phyloP scores from a whole-genome alignment of 805 yeast genomes.

The Starmerella vaccinii region DNA sequence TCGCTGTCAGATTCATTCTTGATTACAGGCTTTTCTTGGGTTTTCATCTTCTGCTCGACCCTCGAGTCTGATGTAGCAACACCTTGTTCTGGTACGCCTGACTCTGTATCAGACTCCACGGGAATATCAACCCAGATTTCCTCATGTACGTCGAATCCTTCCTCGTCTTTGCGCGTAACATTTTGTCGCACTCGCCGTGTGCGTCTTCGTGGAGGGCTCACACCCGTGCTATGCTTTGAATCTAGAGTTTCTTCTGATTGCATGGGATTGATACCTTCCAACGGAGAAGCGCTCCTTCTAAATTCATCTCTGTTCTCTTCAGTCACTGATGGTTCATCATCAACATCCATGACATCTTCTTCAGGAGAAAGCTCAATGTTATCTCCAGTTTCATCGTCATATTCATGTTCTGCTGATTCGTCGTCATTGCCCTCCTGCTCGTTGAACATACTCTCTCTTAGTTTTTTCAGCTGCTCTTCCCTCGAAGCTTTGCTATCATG shows the following conservation, averaged over 20 bases:
- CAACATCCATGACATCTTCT: background rate
- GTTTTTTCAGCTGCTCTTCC: background rate
- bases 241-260: no score
- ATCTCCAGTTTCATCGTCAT: background rate
- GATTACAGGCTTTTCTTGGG: background rate
- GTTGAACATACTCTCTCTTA: background rate
- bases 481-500: background rate
- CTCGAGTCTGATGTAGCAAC: no score
- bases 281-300: background rate
- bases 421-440: background rate
- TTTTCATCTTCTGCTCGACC: background rate
- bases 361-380: background rate
- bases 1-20: background rate
- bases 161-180: conserved; percentile 7
- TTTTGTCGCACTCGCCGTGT: conserved; percentile 4
- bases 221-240: no score
- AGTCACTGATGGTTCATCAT: background rate
- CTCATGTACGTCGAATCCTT: conserved; percentile 8
- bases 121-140: conserved; percentile 10
- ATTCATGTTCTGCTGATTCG: background rate
- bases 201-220: background rate
- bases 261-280: no score
- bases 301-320: no score
- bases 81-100: no score
- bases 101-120: background rate